These are phyloP conservation scores for Wickerhamomyces chambardii DNA, from an alignment of 805 yeast species.

Conservation along the genomic window DNA sequence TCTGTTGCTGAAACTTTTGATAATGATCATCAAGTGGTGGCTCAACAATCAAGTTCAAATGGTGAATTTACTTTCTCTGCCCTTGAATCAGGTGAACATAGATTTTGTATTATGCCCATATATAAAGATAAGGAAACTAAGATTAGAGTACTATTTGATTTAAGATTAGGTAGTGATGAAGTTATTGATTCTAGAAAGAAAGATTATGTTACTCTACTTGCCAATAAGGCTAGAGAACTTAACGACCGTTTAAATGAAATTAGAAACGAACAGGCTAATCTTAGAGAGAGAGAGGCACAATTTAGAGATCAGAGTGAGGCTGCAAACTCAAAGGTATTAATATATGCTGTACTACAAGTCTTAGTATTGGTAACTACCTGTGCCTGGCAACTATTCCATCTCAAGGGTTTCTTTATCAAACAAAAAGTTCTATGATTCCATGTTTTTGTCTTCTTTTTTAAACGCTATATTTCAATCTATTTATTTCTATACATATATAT, in stretches of 20 bases:
- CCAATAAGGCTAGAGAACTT: constrained; percentile 46
- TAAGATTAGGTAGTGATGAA: constrained; percentile 59
- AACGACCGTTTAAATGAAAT: constrained; percentile 49
- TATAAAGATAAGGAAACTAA: constrained; percentile 30
- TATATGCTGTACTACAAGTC: constrained; percentile 70
- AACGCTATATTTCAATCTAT: too few relatives aligned
- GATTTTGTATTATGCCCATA: constrained; percentile 60
- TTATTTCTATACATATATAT: too few relatives aligned
- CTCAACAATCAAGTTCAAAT: constrained; percentile 46
- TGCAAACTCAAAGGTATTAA: constrained; percentile 63
- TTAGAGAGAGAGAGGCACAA: constrained; percentile 58
- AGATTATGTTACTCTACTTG: constrained; percentile 41
- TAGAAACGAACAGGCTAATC: constrained; percentile 53
- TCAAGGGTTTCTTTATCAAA: constrained; percentile 77
- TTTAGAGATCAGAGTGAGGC: constrained; percentile 74
- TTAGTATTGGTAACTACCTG: constrained; percentile 61
- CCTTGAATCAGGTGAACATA: constrained; percentile 77
- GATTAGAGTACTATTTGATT: constrained; percentile 68
- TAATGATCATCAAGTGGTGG: constrained; percentile 67
- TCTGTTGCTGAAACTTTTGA: constrained; percentile 81
- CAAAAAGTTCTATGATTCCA: constrained; percentile 71
- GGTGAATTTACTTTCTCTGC: constrained; percentile 80
- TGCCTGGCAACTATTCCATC: constrained; percentile 65
- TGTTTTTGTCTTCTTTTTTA: too few relatives aligned
- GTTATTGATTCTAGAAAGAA: constrained; percentile 54